Percentiles rank a stretch among this genome's conserved stretches.
These are phyloP conservation scores for Pichia cactophila DNA, from an alignment of 1,139 yeast genomes.

Conservation along the genomic window DNA sequence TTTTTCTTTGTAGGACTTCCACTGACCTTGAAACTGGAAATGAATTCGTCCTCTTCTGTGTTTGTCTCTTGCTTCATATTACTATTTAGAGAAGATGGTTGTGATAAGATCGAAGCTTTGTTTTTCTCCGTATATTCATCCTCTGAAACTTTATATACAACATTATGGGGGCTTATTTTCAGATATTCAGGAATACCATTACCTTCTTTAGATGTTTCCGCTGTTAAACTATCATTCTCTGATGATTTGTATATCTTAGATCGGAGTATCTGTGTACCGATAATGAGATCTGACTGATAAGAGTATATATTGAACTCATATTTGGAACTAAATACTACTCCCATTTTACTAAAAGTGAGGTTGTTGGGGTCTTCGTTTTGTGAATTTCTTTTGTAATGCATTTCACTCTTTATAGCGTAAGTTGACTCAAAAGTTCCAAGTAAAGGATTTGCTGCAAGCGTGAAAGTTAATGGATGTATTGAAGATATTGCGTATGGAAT, in stretches of 20 bases:
- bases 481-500: constrained; percentile 12
- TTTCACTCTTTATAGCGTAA: constrained; percentile 76
- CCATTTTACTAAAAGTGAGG: constrained; percentile 18
- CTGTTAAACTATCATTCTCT: background rate
- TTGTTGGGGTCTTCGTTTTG: background rate
- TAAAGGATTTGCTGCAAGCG: constrained; percentile 81
- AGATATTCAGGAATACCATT: background rate
- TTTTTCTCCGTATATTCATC: constrained; percentile 8
- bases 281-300: constrained; percentile 75
- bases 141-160: constrained; percentile 11
- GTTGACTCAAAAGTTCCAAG: constrained; percentile 87
- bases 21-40: constrained; percentile 65
- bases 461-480: constrained; percentile 65
- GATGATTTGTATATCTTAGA: constrained; percentile 5
- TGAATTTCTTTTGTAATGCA: constrained; percentile 17
- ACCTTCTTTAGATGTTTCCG: constrained; percentile 1
- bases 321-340: constrained; percentile 73
- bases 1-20: constrained; percentile 60
- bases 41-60: constrained; percentile 8
- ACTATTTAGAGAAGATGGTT: background rate
- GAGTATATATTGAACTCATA: constrained; percentile 90
- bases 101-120: background rate
- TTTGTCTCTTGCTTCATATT: background rate
- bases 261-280: constrained; percentile 82
- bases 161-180: constrained; percentile 5